Evolutionary conservation across 116 monocot species (phyloP), one percentile per base, ranked within the genome.

Genomic region (Papilionanthe hybrid): DNA sequence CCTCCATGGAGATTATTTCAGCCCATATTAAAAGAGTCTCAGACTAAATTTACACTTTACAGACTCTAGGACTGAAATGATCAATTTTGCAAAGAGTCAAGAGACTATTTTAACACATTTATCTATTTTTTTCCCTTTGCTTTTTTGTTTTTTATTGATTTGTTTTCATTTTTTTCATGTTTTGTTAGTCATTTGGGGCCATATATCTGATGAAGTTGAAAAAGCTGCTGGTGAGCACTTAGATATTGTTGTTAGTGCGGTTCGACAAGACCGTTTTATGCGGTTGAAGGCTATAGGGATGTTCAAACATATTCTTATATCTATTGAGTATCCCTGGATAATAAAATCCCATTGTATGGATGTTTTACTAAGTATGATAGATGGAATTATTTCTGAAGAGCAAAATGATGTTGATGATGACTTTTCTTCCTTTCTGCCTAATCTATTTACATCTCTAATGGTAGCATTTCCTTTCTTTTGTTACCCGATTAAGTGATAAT

Each of bases 111-210:
- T 37, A n/a, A 37, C 37, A 37, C 37, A 37, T 1, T 37, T 37
- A 1, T 37, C 37, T 37, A 3, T 37, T 37, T n/a, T 48, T 71
- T 80, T 18, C 11, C 56, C 7, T 57, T 80, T 1, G 43, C 25
- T 56, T 77, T 0, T 43, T 72, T 50, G 29, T 66, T 74, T 72
- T 9, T 37, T 55, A 22, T 27, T 41, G 55, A n/a, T 15, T 32
- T 79, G 44, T 83, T 12, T 20, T 23, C 73, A 23, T 63, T 63
- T 22, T 63, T 22, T 25, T 58, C 19, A 53, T 67, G 42, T 58
- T 76, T 82, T 76, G 75, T 47, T 75, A 98, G 98, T 93, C 69
- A 78, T 91, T 75, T 98, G 98, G 98, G 86, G 86, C 75, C 79
- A 82, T 81, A 85, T 90, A 65, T 87, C 79, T 81, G 87, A 80